Evolutionary conservation across 768 basidiomycete genomes (phyloP), one percentile per base, ranked within the genome.

Genomic region (Hypholoma sublateritium): DNA sequence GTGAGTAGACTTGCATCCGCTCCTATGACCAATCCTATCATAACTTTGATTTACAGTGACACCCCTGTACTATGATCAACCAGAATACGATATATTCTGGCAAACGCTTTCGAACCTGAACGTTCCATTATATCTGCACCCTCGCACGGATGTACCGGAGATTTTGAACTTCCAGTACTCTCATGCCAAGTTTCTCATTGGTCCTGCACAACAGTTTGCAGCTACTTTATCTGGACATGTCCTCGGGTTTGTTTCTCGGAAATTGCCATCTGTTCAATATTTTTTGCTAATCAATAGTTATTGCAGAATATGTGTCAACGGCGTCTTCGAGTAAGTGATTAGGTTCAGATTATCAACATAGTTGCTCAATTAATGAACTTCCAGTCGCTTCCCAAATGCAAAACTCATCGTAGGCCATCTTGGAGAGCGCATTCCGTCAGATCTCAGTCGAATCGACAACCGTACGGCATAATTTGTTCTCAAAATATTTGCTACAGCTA

Each of bases 351-450:
- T 19, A 4, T 25, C 35, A 42, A 24, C 2, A 39, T 8, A 8
- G 22, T 13, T 17, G 17, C 13, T 9, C 16, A 34, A 44, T 24
- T 19, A n/a, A 8, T 24, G 22, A 17, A 4, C 13, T 19, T 12
- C 12, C 39, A 79, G 77, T 57, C 76, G 77, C 3, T 79, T 78
- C 56, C 77, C 77, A 0, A 70, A 70, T 9, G 54, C 74, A 25
- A 72, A 73, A 28, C 64, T 77, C 13, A 76, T 79, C 19, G 72
- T 78, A 14, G 77, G 76, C 0, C 77, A 79, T 62, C 57, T 79
- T n/a, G 76, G 77, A 9, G 77, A 78, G 60, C 69, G 77, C 13
- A 69, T 78, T 34, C 70, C 77, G 0, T 79, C 77, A 8, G 77
- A 79, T 57, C 64, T 79, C 1, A 62, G 67, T 50, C 71, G 77